Percentiles rank a stretch among this genome's conserved stretches.
These are phyloP conservation scores for Erythrophleum fordii DNA, from an alignment of 306 rosid species.

Conservation along the genomic window DNA sequence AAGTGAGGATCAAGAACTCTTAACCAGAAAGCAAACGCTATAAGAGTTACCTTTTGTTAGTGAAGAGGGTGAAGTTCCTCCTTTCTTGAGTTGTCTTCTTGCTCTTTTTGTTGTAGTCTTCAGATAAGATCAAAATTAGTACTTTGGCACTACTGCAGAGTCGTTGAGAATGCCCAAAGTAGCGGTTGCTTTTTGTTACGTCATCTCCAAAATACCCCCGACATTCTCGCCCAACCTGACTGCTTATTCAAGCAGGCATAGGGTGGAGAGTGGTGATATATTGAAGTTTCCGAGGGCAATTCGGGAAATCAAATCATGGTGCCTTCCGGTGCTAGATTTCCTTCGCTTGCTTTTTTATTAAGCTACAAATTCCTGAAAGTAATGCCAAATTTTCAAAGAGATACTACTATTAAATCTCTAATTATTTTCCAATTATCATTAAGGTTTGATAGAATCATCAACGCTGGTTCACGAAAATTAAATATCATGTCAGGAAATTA, in stretches of 20 bases:
- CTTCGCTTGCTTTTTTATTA: background rate
- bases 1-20: slow-evolving; percentile 11
- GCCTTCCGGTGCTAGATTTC: background rate
- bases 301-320: background rate
- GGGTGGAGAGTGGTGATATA: no score
- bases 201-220: slow-evolving; percentile 32
- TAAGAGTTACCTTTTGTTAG: slow-evolving; percentile 14
- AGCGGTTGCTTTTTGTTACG: slow-evolving; percentile 38
- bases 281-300: background rate
- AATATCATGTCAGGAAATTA: background rate
- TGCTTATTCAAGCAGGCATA: no score
- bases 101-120: slow-evolving; percentile 6
- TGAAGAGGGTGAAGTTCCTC: background rate
- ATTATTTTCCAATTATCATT: background rate
- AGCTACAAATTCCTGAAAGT: background rate
- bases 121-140: slow-evolving; percentile 21
- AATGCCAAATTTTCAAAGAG: background rate
- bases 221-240: background rate
- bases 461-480: background rate
- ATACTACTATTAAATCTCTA: background rate
- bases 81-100: background rate
- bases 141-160: slow-evolving; percentile 30
- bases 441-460: background rate
- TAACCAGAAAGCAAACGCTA: slow-evolving; percentile 13
- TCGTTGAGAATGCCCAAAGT: slow-evolving; percentile 34